These are phyloP conservation scores for Blastobotrys mokoenaii DNA, from an alignment of 805 yeast genomes.

Conservation along the genomic window DNA sequence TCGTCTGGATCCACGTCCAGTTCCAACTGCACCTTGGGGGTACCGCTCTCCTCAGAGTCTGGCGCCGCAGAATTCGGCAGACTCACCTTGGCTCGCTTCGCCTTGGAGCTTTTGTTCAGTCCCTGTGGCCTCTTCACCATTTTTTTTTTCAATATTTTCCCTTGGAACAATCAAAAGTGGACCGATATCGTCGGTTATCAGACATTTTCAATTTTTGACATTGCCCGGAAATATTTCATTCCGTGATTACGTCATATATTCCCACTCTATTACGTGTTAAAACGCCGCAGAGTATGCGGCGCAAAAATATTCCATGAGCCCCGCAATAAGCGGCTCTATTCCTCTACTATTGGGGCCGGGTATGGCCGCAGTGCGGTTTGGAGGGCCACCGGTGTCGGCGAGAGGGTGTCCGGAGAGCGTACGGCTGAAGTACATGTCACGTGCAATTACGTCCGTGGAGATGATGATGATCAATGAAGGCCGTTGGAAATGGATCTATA, in stretches of 20 bases:
- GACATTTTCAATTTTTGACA: background rate
- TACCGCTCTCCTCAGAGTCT: constrained; percentile 14
- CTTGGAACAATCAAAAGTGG: background rate
- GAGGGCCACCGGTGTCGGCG: no score
- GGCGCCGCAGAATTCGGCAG: constrained; percentile 2
- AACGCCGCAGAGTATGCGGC: no score
- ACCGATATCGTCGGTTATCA: background rate
- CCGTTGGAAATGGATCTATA: background rate
- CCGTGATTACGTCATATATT: no score
- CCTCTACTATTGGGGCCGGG: no score
- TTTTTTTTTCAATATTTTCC: constrained; percentile 5
- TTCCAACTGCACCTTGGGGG: constrained; percentile 50
- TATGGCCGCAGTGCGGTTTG: no score
- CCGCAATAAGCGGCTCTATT: no score
- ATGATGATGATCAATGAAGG: background rate
- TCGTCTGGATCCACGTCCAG: constrained; percentile 67
- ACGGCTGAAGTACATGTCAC: background rate
- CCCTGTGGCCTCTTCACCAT: constrained; percentile 66
- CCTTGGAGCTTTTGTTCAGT: constrained; percentile 49
- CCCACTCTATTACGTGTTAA: no score
- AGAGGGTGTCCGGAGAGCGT: no score
- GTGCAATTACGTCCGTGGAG: background rate
- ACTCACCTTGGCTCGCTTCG: constrained; percentile 28
- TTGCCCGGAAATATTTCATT: no score
- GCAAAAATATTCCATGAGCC: no score